Evolutionary conservation across 2,329 filamentous ascomycete genomes (phyloP).

Genomic region (Paraphoma sp.): DNA sequence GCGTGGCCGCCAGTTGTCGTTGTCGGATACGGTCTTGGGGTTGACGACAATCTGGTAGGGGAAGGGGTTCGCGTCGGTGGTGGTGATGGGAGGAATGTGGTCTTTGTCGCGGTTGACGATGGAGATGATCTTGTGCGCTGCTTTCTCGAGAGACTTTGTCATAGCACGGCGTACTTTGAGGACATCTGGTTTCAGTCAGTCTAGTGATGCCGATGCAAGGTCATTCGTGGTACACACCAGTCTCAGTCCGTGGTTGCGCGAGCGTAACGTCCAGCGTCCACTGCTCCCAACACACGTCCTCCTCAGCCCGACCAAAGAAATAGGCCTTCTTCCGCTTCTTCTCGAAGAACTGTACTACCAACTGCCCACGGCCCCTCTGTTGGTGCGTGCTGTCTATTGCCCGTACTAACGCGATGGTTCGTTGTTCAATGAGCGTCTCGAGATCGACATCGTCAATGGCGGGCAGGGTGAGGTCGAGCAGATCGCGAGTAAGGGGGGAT

Average conservation of each 20-base stretch:
- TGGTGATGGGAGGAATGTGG: conserved; percentile 96
- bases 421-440: conserved; percentile 91
- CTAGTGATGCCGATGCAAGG: not conserved
- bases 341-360: conserved; percentile 93
- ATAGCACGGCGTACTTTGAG: conserved; percentile 89
- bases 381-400: conserved; percentile 68
- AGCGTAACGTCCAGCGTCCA: conserved; percentile 96
- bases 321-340: conserved; percentile 84
- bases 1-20: conserved; percentile 73
- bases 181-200: conserved; percentile 66
- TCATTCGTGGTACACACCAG: conserved; percentile 63
- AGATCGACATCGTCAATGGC: conserved; percentile 90
- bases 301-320: conserved; percentile 75
- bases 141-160: conserved; percentile 86
- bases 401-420: conserved; percentile 78
- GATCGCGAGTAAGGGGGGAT: conserved; percentile 80
- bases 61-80: conserved; percentile 89
- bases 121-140: conserved; percentile 87
- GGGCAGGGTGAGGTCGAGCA: conserved; percentile 88
- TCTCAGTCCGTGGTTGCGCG: conserved; percentile 86
- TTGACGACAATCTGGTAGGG: conserved; percentile 93
- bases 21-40: conserved; percentile 68
- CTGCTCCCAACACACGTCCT: conserved; percentile 95
- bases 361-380: conserved; percentile 72
- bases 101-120: conserved; percentile 89